Base-by-base conservation (phyloP, 1,284 basidiomycete species). In the Vanrija sp. region DNA sequence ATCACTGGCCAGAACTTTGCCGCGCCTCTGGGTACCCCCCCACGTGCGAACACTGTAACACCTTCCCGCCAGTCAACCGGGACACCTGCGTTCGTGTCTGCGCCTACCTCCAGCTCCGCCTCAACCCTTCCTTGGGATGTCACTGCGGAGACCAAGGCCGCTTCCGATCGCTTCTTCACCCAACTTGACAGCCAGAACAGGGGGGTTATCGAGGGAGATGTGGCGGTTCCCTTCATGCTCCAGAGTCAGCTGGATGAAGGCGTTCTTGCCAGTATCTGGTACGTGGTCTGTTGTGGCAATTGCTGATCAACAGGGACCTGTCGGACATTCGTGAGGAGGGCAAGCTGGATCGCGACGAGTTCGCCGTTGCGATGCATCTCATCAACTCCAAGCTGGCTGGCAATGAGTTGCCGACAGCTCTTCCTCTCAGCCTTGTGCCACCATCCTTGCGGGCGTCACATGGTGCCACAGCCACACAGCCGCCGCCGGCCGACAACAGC, bases 141-240 rank as follows among this genome's bases (percentile, higher is more conserved):
- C 23, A 86, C 87, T 0, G 76, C 87, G 0, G 77, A 82, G 3
- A 93, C 95, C 67, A 97, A 97, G 73, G 81, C 85, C 0, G 82
- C 80, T 36, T 80, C 88, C 3, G 94, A 98, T 71, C 78, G 78
- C 15, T 88, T 87, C 77, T 99, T 98, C 68, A 85, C 89, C 53
- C 81, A 80, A 25, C 81, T 98, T 35, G 96, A 98, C 73, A 76
- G 81, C 15, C 80, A 83, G 58, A 85, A 83, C 62, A 82, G 79
- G 56, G 94, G 93, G 1, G 88, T 81, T 63, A 88, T 98, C 31
- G 92, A 95, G 66, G 94, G 93, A 10, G 90, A 95, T 59, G 84
- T 89, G 20, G 96, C 93, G 4, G 96, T 98, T 0, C 91, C 91
- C 5, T 98, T 98, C 76, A 89, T 99, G 86, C 77, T 96, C 59